phyloP scores from a whole-genome alignment of 148 eudicot genomes.

The Camellia granthamiana region DNA sequence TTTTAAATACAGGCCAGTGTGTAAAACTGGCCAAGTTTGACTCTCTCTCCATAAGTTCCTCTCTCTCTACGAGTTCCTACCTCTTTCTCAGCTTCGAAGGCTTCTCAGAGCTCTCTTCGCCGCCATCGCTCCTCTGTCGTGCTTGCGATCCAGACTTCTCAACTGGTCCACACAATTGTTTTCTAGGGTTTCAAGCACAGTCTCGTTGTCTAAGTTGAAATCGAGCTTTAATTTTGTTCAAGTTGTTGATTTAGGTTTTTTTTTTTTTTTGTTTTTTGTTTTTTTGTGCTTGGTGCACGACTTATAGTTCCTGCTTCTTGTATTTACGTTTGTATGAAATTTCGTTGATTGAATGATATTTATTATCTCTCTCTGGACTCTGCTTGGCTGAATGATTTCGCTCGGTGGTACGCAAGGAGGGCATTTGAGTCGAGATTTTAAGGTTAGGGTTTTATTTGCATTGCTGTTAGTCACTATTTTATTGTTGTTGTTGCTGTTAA shows the following conservation, averaged over 20 bases:
- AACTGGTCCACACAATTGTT: not conserved
- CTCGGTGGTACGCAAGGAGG: not conserved
- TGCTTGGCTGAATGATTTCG: not conserved
- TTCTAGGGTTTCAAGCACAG: not conserved
- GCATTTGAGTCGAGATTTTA: not conserved
- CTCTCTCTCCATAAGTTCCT: too few species aligned
- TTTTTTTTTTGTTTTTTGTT: not conserved
- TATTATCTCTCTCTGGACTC: not conserved
- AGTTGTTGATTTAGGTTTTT: slow-evolving; percentile 3
- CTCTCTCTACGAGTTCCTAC: not conserved
- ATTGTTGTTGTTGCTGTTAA: not conserved
- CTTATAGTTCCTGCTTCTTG: not conserved
- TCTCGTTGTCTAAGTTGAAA: not conserved
- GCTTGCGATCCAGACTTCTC: not conserved
- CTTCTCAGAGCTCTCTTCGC: not conserved
- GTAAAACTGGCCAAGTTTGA: not conserved
- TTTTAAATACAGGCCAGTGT: not conserved
- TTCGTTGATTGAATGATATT: not conserved
- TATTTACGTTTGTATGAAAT: not conserved
- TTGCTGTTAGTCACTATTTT: not conserved
- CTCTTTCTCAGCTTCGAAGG: not conserved
- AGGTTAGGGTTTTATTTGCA: slow-evolving; percentile 12
- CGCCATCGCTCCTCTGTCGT: not conserved
- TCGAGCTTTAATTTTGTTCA: slow-evolving; percentile 8
- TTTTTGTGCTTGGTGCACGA: not conserved